These are phyloP conservation scores for Pleurotus ostreatus DNA, from an alignment of 768 basidiomycete genomes.

Conservation along the genomic window DNA sequence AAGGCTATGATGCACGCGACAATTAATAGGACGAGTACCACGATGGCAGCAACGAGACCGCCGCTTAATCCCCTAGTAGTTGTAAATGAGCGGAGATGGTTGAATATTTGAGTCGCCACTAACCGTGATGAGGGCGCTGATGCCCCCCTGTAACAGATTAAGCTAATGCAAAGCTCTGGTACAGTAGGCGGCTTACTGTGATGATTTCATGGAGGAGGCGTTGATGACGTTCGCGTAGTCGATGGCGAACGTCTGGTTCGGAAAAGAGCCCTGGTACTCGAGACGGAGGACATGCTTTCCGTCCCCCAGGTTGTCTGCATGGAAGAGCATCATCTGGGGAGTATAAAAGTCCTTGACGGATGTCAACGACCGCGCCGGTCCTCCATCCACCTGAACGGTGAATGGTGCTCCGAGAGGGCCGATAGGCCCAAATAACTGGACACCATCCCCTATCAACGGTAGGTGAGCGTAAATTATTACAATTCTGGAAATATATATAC, in stretches of 20 bases:
- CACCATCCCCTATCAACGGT: conserved; percentile 30
- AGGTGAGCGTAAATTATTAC: conserved; percentile 5
- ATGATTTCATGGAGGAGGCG: not conserved
- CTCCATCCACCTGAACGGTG: conserved; percentile 30
- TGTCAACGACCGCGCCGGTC: conserved; percentile 14
- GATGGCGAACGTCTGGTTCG: conserved; percentile 19
- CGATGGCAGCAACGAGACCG: conserved; percentile 3
- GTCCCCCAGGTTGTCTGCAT: conserved; percentile 17
- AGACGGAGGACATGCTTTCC: conserved; percentile 20
- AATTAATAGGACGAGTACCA: not conserved
- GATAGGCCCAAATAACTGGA: conserved; percentile 42
- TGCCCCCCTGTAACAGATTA: no score
- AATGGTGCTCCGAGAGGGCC: conserved; percentile 30
- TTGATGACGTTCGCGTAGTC: conserved; percentile 23
- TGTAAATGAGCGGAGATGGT: no score
- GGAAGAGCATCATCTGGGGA: conserved; percentile 23
- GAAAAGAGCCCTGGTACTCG: conserved; percentile 19
- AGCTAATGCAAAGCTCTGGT: no score
- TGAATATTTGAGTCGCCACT: no score
- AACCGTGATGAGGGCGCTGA: no score
- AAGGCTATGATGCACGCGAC: not conserved
- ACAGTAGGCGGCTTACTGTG: not conserved
- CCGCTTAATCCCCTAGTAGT: not conserved
- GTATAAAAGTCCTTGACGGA: conserved; percentile 20
- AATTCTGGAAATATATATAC: conserved; percentile 5